A percentile compares a stretch with the other conserved stretches of the same genome.
Conservation (phyloP, 2,329 filamentous ascomycete species). For the Macrophomina tecta region DNA sequence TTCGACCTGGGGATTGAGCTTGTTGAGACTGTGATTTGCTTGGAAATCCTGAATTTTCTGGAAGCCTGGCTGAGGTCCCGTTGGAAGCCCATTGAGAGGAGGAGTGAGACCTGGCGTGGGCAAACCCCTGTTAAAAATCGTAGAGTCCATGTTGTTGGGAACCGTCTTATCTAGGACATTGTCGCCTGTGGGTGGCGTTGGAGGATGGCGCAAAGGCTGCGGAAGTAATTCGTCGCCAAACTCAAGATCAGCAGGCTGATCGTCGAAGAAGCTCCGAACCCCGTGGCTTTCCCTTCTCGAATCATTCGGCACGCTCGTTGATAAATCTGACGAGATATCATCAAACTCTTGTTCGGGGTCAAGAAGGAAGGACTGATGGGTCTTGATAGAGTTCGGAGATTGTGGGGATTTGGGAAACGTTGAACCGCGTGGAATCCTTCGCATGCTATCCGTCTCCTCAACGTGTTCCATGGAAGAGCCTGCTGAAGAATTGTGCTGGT, state of each 20-base stretch:
- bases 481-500: conserved; percentile 42
- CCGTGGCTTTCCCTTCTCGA: conserved; percentile 46
- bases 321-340: conserved; percentile 58
- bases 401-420: conserved; percentile 46
- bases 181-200: conserved; percentile 51
- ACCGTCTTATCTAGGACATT: conserved; percentile 33
- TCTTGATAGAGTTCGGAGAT: conserved; percentile 29
- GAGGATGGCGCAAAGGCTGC: conserved; percentile 47
- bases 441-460: conserved; percentile 58
- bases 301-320: conserved; percentile 53
- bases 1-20: background rate
- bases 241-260: conserved; percentile 48
- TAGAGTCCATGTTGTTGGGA: conserved; percentile 35
- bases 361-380: conserved; percentile 56
- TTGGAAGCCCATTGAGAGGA: conserved; percentile 30
- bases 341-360: conserved; percentile 62
- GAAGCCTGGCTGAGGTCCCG: background rate
- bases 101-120: conserved; percentile 47
- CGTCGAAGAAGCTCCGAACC: conserved; percentile 57
- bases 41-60: conserved; percentile 4
- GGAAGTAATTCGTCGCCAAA: conserved; percentile 39
- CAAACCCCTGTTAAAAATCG: conserved; percentile 42
- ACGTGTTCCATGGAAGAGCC: conserved; percentile 59
- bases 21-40: background rate
- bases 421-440: conserved; percentile 52